Base-by-base conservation (phyloP, 2,329 filamentous ascomycete species). In the Cytospora leucostoma region DNA sequence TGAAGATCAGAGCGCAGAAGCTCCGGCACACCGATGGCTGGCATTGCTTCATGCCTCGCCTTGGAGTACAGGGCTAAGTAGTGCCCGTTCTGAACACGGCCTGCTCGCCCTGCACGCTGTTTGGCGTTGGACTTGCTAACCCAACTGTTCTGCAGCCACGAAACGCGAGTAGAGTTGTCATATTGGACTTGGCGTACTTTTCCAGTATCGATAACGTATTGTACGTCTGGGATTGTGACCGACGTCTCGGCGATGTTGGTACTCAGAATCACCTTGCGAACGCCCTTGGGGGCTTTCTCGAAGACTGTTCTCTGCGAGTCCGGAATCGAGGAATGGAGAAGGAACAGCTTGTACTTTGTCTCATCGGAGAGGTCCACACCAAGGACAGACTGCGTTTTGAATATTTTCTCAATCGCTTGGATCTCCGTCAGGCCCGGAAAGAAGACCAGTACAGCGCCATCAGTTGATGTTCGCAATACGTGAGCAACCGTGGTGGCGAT, bases 221-320 rank as follows among this genome's bases (percentile, higher is more conserved):
- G 75, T 21, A 84, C 79, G 64, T 83, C 81, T 10, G 80, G 76
- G n/a, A 83, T 77, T 7, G 81, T 83, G 49, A 83, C 71, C 4
- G 78, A 81, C 0, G 79, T 81, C 67, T 83, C 81, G 7, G 79
- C 80, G 62, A 83, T 79, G 61, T 82, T 80, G 0, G 80, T 83
- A 4, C 79, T 74, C 10, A 84, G 70, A 38, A 84, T 79, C 37
- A 84, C 75, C 65, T 80, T 80, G 51, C 82, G 75, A 54, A 75
- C 76, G 17, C 77, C 78, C 15, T 65, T 57, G 3, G 77, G 74
- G 3, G 77, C 67, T 2, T 72, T 69, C 4, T 76, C 69, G 62
- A 81, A 78, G 15, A 83, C 73, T 3, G 68, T 70, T 63, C 82
- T 79, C 35, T 77, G 75, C 6, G 65, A 59, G 13, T 77, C 74